Evolutionary conservation across 1,284 basidiomycete genomes (phyloP), one percentile per base, ranked within the genome.

Genomic region (Bondarzewia mesenterica): DNA sequence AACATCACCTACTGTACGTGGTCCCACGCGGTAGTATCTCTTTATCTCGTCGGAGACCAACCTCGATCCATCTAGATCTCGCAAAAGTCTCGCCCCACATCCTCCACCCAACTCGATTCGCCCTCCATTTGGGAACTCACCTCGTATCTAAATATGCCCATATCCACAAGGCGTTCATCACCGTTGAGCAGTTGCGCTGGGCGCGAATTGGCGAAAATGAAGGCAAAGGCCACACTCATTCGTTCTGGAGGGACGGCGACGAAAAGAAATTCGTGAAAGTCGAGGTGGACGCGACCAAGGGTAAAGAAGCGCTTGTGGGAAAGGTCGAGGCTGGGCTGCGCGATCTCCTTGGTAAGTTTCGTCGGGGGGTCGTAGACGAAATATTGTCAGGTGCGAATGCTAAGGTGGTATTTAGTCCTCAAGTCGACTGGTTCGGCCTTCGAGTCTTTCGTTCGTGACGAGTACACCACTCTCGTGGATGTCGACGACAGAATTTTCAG

Each of bases 341-440:
- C 42, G 92, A 92, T 63, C 72, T 96, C 16, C 73, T 94, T 14
- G 84, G 87, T 89, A 56, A 41, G 77, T 67, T 14, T 48, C 5
- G 1, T 20, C 21, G 29, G 15, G 21, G 21, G 15, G 10, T 4
- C 25, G 20, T 32, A 32, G n/a, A 32, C 18, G 27, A 29, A 20
- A 16, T n/a, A 44, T 14, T 39, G 27, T 15, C 16, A 21, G 16
- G 4, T 3, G 15, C 42, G 7, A 14, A 4, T 5, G 20, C 54
- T n/a, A n/a, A n/a, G n/a, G n/a, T n/a, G 89, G 92, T 96, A 12
- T 78, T 18, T 54, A 90, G 93, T 97, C 10, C 78, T 96, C 60
- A 97, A 98, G 70, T 85, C 88, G 37, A 83, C 85, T 12, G 94
- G 91, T 4, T 93, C 90, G 0, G 80, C 87, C 0, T 97, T 98